Evolutionary conservation across 306 rosid species (phyloP).

Genomic region (Senna siamea): DNA sequence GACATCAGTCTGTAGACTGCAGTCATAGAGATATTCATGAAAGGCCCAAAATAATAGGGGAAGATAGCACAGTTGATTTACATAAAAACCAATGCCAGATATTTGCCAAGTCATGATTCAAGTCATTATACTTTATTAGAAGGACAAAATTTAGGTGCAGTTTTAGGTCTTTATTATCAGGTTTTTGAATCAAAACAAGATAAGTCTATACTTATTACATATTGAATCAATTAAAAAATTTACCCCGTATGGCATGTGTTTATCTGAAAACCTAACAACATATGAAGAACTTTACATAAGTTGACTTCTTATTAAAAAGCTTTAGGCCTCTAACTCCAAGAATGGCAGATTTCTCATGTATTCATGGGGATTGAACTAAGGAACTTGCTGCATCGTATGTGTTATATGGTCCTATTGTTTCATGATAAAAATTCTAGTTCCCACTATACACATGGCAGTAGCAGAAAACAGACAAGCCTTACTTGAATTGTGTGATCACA

Average conservation of each 20-base stretch:
- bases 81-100: not conserved
- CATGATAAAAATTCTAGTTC: not conserved
- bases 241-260: no score
- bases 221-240: no score
- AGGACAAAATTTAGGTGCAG: no score
- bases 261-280: no score
- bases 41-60: not conserved
- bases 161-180: no score
- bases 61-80: constrained; percentile 9
- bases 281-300: no score
- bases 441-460: no score
- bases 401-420: not conserved
- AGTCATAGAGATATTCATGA: constrained; percentile 12
- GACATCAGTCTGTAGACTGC: not conserved
- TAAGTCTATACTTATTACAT: no score
- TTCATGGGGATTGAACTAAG: not conserved
- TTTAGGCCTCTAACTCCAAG: not conserved
- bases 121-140: not conserved
- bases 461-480: constrained; percentile 13
- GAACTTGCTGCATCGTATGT: not conserved
- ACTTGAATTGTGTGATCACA: constrained; percentile 2
- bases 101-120: constrained; percentile 24
- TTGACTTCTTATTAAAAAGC: not conserved
- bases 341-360: not conserved
- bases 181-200: no score